Evolutionary conservation across 495 filamentous ascomycete species (phyloP).

Genomic region (Elaphomyces granulatus): DNA sequence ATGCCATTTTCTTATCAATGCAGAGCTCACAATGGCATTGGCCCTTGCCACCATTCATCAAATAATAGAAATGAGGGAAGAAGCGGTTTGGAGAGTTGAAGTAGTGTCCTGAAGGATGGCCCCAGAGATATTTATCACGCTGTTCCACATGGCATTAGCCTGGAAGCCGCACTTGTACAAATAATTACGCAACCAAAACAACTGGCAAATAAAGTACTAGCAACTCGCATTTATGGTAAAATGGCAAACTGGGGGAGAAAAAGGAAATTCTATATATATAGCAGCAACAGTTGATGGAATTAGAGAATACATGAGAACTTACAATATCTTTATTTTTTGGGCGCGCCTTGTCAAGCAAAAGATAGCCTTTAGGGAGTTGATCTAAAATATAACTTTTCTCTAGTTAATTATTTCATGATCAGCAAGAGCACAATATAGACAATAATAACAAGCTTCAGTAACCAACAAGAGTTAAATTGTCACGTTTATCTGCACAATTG

Average conservation of each 20-base stretch:
- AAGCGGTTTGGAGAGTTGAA: constrained; percentile 40
- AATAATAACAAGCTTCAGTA: too few relatives aligned
- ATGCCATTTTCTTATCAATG: constrained; percentile 5
- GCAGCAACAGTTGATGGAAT: too few relatives aligned
- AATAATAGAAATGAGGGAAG: constrained; percentile 41
- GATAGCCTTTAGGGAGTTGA: constrained; percentile 40
- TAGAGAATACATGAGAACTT: constrained; percentile 7
- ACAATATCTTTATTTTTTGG: constrained; percentile 22
- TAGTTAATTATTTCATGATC: constrained; percentile 5
- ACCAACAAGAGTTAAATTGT: too few relatives aligned
- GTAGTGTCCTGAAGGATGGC: constrained; percentile 35
- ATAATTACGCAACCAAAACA: too few relatives aligned
- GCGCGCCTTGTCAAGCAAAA: constrained; percentile 32
- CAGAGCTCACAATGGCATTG: constrained; percentile 29
- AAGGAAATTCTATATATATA: too few relatives aligned
- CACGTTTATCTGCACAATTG: too few relatives aligned
- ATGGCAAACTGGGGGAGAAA: too few relatives aligned
- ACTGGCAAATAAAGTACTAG: neutral
- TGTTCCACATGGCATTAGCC: constrained; percentile 8
- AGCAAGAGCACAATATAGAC: too few relatives aligned
- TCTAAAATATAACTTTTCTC: constrained; percentile 37
- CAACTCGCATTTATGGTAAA: too few relatives aligned
- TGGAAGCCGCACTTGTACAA: too few relatives aligned
- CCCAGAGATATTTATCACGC: constrained; percentile 40
- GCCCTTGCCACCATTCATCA: constrained; percentile 33